These are phyloP conservation scores for Nitzschia putrida DNA, from an alignment of 108 stramenopile genomes.

Conservation along the genomic window DNA sequence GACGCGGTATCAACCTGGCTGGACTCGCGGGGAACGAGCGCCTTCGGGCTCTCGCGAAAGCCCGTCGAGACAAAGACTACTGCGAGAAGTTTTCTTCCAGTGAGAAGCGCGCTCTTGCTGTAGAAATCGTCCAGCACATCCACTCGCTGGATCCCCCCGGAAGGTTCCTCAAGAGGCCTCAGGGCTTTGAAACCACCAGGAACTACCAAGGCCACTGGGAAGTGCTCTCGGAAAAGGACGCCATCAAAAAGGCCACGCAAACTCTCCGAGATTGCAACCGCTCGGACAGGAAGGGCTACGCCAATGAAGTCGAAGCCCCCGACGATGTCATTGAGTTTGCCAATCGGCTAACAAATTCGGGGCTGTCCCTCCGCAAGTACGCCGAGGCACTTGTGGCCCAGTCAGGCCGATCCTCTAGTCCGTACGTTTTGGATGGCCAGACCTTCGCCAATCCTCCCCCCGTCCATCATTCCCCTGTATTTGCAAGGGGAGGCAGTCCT, in stretches of 20 bases:
- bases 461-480: too few relatives aligned
- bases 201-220: conserved; percentile 79
- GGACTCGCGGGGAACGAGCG: conserved; percentile 79
- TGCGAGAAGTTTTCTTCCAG: conserved; percentile 59
- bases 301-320: conserved; percentile 53
- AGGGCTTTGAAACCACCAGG: conserved; percentile 47
- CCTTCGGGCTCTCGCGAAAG: conserved; percentile 69
- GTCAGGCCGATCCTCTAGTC: not conserved
- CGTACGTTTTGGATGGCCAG: too few relatives aligned
- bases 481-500: too few relatives aligned
- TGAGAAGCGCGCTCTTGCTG: conserved; percentile 79
- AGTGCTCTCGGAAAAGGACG: conserved; percentile 54
- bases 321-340: conserved; percentile 57
- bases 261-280: conserved; percentile 81
- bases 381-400: conserved; percentile 45
- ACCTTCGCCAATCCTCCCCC: too few relatives aligned
- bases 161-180: conserved; percentile 71
- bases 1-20: conserved; percentile 80
- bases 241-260: conserved; percentile 75
- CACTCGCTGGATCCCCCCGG: conserved; percentile 69
- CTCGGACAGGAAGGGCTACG: conserved; percentile 72
- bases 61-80: conserved; percentile 58
- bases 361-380: conserved; percentile 51
- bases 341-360: conserved; percentile 41
- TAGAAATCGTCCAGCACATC: conserved; percentile 74